Conservation (phyloP, 1,284 basidiomycete genomes). For the Malassezia restricta region DNA sequence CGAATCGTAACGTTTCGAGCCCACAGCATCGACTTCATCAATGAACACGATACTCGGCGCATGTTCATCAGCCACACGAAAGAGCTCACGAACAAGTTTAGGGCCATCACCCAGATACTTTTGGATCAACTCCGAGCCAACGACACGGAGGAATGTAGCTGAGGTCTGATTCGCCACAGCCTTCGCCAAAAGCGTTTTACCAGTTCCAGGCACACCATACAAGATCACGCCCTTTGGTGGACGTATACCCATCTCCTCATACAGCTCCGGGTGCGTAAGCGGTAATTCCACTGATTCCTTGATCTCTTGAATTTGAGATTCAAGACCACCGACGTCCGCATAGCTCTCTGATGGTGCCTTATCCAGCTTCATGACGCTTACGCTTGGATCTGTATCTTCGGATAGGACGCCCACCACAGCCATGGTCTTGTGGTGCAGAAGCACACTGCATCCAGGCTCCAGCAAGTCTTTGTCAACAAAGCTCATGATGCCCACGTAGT, state of each 20-base stretch:
- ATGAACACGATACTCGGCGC: conserved; percentile 50
- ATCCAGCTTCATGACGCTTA: conserved; percentile 88
- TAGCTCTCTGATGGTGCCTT: conserved; percentile 98
- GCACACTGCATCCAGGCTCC: conserved; percentile 87
- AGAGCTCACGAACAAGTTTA: conserved; percentile 49
- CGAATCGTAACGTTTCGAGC: conserved; percentile 50
- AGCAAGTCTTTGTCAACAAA: conserved; percentile 98
- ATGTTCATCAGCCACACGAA: conserved; percentile 49
- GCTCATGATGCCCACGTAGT: conserved; percentile 95
- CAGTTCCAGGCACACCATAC: conserved; percentile 95
- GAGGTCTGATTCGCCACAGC: conserved; percentile 98
- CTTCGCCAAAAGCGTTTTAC: conserved; percentile 94
- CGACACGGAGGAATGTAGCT: conserved; percentile 92
- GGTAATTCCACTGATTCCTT: conserved; percentile 99
- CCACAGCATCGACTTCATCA: conserved; percentile 50
- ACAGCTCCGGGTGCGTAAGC: conserved; percentile 91
- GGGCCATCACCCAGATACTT: conserved; percentile 90
- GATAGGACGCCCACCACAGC: conserved; percentile 88
- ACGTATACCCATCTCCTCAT: conserved; percentile 99
- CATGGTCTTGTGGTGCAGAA: conserved; percentile 92
- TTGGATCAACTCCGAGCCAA: conserved; percentile 95
- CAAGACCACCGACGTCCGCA: conserved; percentile 93
- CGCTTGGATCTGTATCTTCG: conserved; percentile 94
- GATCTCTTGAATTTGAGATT: conserved; percentile 94
- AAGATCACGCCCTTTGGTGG: conserved; percentile 98